Conservation (phyloP, 1,139 yeast species). For the Yamadazyma taylorii region DNA sequence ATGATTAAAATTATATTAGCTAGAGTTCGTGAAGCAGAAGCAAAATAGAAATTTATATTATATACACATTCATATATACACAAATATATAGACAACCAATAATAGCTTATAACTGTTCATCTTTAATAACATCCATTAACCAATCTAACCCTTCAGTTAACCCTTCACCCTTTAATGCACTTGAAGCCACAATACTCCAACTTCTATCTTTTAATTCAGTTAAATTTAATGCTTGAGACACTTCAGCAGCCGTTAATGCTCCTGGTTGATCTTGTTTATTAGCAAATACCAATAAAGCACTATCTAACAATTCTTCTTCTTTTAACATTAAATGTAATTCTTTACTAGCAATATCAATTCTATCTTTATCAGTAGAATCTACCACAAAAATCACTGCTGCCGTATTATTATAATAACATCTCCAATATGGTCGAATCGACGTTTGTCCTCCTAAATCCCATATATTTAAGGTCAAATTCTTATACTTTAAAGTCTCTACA, state of each 20-base stretch:
- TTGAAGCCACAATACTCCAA: slow-evolving; percentile 97
- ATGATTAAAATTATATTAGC: slow-evolving; percentile 85
- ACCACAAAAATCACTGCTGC: slow-evolving; percentile 96
- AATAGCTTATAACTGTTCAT: slow-evolving; percentile 80
- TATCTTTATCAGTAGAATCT: slow-evolving; percentile 93
- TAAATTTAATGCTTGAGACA: slow-evolving; percentile 79
- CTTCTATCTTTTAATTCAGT: slow-evolving; percentile 92
- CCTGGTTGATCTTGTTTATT: slow-evolving; percentile 97
- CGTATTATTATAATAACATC: slow-evolving; percentile 94
- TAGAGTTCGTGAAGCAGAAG: slow-evolving; percentile 46
- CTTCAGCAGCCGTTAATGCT: slow-evolving; percentile 93
- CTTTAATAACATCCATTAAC: slow-evolving; percentile 94
- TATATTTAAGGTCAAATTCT: slow-evolving; percentile 83
- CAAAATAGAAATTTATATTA: not conserved
- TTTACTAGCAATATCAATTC: slow-evolving; percentile 82
- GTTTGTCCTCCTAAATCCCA: slow-evolving; percentile 98
- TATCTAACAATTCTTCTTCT: slow-evolving; percentile 88
- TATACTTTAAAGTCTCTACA: slow-evolving; percentile 89
- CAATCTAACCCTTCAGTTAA: slow-evolving; percentile 95
- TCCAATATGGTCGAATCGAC: slow-evolving; percentile 95
- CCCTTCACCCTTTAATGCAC: slow-evolving; percentile 96
- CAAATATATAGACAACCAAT: no score
- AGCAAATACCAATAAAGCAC: slow-evolving; percentile 92
- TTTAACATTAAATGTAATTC: slow-evolving; percentile 89
- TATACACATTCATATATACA: slow-evolving; percentile 2